Base-by-base conservation (phyloP, 1,139 yeast species). In the Nakaseomyces bracarensis region DNA sequence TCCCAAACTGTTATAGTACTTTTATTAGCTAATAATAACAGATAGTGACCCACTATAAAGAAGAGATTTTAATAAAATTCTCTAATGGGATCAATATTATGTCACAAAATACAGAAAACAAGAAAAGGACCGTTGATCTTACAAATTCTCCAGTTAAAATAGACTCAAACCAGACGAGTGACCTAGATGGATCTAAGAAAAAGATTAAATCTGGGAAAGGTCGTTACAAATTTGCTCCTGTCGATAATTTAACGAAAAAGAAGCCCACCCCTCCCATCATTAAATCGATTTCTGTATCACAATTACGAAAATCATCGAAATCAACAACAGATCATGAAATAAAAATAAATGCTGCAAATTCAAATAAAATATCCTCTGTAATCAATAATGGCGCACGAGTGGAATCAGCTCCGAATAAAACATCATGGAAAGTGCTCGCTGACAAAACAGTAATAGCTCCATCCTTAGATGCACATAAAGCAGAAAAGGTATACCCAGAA, bases 211-310 rank as follows among this genome's bases (percentile, higher is more conserved):
- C 25, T 4, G 18, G 16, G 6, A 33, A 33, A 8, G 26, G n/a
- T 7, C 36, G 36, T 8, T 59, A 59, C 43, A 50, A 51, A 28
- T 59, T 59, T 48, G 58, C 59, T 1, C 63, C 62, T n/a, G 36
- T 58, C 9, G 51, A 58, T 42, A 56, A 49, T 13, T 33, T 57
- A 9, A 50, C 45, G 10, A 23, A 40, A 11, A 46, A 41, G n/a
- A n/a, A n/a, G 9, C 39, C 21, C 3, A 39, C 40, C 14, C 34
- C 39, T 10, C n/a, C 44, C n/a, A 52, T 53, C 2, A 40, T 59
- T 18, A 46, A 47, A 35, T 53, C 62, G 4, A 55, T 58, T n/a
- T 51, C 64, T 8, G 57, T 55, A 4, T 53, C 63, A 2, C 58
- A 56, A 36, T 46, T 59, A 6, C 46, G 61, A 41, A 57, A 56